phyloP scores from a whole-genome alignment of 345 rosid species.

The Aurinia saxatilis region DNA sequence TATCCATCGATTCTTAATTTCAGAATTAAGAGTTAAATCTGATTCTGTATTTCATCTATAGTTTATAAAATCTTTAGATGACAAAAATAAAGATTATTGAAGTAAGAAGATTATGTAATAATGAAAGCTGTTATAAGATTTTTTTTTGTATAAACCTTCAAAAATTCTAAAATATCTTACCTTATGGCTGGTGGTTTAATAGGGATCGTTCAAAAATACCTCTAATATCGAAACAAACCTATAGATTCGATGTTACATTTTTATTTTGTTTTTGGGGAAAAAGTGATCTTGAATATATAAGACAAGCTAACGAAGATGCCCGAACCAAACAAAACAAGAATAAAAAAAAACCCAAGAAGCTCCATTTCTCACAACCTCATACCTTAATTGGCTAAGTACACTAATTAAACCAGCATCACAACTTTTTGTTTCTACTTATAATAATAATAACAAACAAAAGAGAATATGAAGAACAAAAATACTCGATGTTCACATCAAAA shows the following conservation, averaged over 20 bases:
- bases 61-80: too few species aligned
- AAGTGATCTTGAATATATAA: not conserved
- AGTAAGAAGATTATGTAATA: too few species aligned
- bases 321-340: not conserved
- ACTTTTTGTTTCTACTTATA: not conserved
- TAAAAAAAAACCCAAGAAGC: conserved; percentile 6
- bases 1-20: too few species aligned
- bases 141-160: not conserved
- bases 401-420: conserved; percentile 16
- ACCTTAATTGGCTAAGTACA: conserved; percentile 25
- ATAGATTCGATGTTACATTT: not conserved
- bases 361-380: conserved; percentile 7
- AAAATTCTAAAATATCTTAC: not conserved
- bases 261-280: not conserved
- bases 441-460: not conserved
- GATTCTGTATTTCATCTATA: too few species aligned
- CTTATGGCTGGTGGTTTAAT: not conserved
- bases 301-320: conserved; percentile 15
- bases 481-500: conserved; percentile 14
- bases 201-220: not conserved
- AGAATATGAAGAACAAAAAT: conserved; percentile 8
- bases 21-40: too few species aligned
- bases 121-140: not conserved
- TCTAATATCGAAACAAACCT: not conserved
- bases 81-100: too few species aligned